Evolutionary conservation across 2,329 filamentous ascomycete genomes (phyloP), one percentile per base, ranked within the genome.

Genomic region (Ceratocystis colombiana): DNA sequence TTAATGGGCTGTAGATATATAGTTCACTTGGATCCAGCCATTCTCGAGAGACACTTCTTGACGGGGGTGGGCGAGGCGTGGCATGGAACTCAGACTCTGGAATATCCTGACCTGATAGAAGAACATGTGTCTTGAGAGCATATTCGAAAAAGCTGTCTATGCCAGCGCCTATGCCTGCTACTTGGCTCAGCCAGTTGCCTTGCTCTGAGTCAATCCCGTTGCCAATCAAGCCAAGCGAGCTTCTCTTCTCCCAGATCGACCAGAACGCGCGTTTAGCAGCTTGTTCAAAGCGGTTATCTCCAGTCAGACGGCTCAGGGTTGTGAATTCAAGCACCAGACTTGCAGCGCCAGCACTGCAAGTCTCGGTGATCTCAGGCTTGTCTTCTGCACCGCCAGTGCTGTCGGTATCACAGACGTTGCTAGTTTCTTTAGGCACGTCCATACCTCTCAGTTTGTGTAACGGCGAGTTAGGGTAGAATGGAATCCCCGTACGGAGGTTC

Each of bases 61-160:
- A 79, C 72, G 69, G 76, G 74, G 25, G 79, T 74, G 70, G 76
- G 3, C 69, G 71, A 2, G 76, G 73, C 22, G 6, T 57, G 10
- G 17, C 53, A 30, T 57, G 22, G 4, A 70, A 67, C 30, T 57
- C 72, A 69, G 86, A 86, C 28, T 64, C 61, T 2, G 83, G 83
- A 68, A 80, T 74, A 15, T 79, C 80, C 67, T 88, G 84, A 1
- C 90, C 89, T 1, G 93, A 96, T 25, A 97, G 83, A 28, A 99
- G 77, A 68, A 99, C 89, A 73, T 96, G 87, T 20, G 91, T 91
- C 76, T 99, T 99, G 72, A 97, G 82, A 2, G 94, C 92, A 75
- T 99, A 99, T 76, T 99, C 94, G 72, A 96, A 97, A 77, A 99
- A 99, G 76, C 92, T 96, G 77, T 99, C 94, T 72, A 96, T 90